Base-by-base conservation (phyloP, 2,329 filamentous ascomycete species). In the Cordyceps cateniannulata region DNA sequence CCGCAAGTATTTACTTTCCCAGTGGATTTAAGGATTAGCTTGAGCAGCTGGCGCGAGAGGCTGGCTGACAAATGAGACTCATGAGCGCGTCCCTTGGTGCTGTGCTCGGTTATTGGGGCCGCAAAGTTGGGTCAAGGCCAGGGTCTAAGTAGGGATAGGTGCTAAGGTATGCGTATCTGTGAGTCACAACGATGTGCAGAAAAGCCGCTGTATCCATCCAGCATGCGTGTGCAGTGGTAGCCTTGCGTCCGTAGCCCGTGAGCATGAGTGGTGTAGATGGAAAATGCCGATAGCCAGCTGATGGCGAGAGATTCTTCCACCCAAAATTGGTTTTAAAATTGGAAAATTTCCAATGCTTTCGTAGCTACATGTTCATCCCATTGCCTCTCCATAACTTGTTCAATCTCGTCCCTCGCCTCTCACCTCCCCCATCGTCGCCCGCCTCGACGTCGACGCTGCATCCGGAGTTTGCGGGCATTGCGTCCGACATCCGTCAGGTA, bases 391-490 rank as follows among this genome's bases (percentile, higher is more conserved):
- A 35, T 14, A 35, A 12, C 10, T 35, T 10, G 14, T 12, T 35
- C 32, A 35, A 9, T 35, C 7, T 12, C 14, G 10, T 35, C 4
- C 32, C 9, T 35, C 10, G 32, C 32, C 3, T 12, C 10, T 35
- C 32, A 29, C 27, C 7, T 35, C 10, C 8, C 32, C 5, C 32
- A 35, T 35, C 32, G 6, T 35, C 32, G 27, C 27, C 27, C 27
- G 27, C 27, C 10, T 35, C 27, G n/a, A 40, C 24, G 32, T 48
- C 54, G 8, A 14, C 9, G 51, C 50, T 55, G 59, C 51, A 54
- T 61, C 51, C 59, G 59, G 59, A 56, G 50, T 61, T 61, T 55
- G 51, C 59, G 50, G 59, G 45, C 51, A 60, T 38, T 25, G 38
- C 35, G 27, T 45, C 48, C 58, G 58, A 47, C 50, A 60, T 35